Evolutionary conservation across 495 filamentous ascomycete species (phyloP), one percentile per base, ranked within the genome.

Genomic region (Hyaloscypha finlandica): DNA sequence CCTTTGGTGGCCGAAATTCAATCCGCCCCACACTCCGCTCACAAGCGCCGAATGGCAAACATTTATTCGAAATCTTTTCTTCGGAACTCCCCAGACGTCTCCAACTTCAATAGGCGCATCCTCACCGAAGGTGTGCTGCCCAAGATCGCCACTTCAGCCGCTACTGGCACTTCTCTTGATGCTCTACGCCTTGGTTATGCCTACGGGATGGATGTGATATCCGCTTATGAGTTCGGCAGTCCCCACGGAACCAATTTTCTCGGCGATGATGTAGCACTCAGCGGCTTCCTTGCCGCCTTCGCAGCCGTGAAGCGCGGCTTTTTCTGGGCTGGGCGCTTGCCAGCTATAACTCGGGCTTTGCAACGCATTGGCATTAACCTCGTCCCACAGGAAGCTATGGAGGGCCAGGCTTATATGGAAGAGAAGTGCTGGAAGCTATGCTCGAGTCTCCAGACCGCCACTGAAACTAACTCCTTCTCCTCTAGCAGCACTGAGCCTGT

Each of bases 61-160:
- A 79, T 89, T 39, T 92, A 90, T 78, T 88, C 88, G 65, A 93
- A 93, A 70, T 89, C 89, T 6, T 86, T 79, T 65, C 73, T 94
- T 48, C 84, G 88, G 66, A 78, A 80, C 20, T 92, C 89, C 79
- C 12, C 86, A 51, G 42, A 59, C 20, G 32, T 52, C 45, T 51
- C 39, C 56, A 60, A 30, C 11, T 63, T 54, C 51, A 63, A 63
- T 48, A 35, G 29, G 12, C 58, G 6, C 33, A 63, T 63, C 14
- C 61, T 63, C 8, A 54, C 45, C 4, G 9, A 63, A 29, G 53
- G 53, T 54, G 61, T 63, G 9, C 61, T 63, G 6, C 61, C 61
- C 16, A 63, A 55, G 33, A 55, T 63, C 22, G 61, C 33, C 64
- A 55, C 9, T 63, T 51, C 70, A 63, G 61, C 64, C 6, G 56